Percentiles rank a stretch among this genome's conserved stretches.
Conservation (phyloP, 768 basidiomycete species). For the Lactarius quietus region DNA sequence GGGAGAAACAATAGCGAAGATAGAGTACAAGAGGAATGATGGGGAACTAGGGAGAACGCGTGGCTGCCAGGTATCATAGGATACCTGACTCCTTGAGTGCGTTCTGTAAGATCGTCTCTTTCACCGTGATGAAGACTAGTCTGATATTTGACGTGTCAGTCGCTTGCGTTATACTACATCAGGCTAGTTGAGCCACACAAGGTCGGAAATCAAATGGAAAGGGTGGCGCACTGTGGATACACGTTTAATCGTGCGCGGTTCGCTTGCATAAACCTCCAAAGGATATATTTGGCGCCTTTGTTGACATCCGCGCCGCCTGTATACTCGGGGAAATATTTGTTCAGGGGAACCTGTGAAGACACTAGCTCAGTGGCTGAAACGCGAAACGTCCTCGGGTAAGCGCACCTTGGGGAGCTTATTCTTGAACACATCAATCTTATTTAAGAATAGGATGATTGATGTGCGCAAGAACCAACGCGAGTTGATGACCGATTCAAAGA, state of each 20-base stretch:
- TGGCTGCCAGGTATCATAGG: conserved; percentile 40
- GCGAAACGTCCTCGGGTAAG: neutral
- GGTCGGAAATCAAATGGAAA: neutral
- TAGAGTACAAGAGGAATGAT: conserved; percentile 20
- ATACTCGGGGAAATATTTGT: conserved; percentile 82
- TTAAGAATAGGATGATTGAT: conserved; percentile 42
- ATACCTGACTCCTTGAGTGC: conserved; percentile 84
- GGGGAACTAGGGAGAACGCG: conserved; percentile 31
- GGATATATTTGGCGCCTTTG: conserved; percentile 90
- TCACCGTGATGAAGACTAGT: conserved; percentile 82
- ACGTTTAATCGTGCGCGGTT: conserved; percentile 81
- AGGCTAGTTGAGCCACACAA: conserved; percentile 1
- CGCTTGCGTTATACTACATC: conserved; percentile 71
- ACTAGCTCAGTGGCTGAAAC: neutral
- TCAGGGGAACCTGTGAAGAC: conserved; percentile 57
- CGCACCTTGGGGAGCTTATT: conserved; percentile 52
- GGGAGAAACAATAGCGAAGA: conserved; percentile 15
- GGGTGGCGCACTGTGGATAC: conserved; percentile 72
- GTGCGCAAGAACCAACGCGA: conserved; percentile 46
- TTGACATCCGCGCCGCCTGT: conserved; percentile 87
- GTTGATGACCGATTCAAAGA: conserved; percentile 62
- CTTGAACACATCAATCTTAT: conserved; percentile 47
- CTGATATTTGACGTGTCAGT: conserved; percentile 84
- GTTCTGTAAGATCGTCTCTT: conserved; percentile 91
- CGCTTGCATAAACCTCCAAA: conserved; percentile 94